These are phyloP conservation scores for Tephrocybe sp. DNA, from an alignment of 768 basidiomycete species.

Conservation along the genomic window DNA sequence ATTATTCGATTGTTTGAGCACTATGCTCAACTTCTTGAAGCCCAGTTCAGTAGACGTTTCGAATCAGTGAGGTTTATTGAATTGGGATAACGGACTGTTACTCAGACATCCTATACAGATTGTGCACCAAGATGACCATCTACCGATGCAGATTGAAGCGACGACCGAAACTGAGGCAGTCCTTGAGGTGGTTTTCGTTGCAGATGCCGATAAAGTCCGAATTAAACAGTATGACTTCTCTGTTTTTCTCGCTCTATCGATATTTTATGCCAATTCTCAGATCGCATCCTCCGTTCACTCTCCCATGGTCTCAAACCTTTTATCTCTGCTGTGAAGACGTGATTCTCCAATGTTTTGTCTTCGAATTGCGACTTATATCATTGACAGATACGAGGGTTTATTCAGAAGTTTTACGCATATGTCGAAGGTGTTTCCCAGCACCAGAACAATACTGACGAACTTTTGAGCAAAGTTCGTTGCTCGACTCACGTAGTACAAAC, in stretches of 20 bases:
- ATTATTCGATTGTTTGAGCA: conserved; percentile 89
- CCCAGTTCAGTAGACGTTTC: conserved; percentile 78
- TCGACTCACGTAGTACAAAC: not conserved
- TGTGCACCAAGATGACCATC: conserved; percentile 82
- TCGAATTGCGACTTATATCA: not conserved
- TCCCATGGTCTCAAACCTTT: conserved; percentile 97
- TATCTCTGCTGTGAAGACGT: conserved; percentile 93
- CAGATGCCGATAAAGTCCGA: conserved; percentile 59
- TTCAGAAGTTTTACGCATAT: conserved; percentile 95
- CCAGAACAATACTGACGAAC: conserved; percentile 87
- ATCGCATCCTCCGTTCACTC: conserved; percentile 58
- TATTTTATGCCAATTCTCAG: conserved; percentile 35
- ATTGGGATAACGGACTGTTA: not conserved
- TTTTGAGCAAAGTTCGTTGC: conserved; percentile 74
- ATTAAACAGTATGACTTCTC: conserved; percentile 49
- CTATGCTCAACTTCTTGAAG: conserved; percentile 80
- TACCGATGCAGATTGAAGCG: conserved; percentile 76
- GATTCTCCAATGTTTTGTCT: conserved; percentile 17
- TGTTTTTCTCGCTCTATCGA: not conserved
- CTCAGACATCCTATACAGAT: conserved; percentile 49
- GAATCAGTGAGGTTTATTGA: conserved; percentile 57
- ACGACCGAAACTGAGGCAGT: conserved; percentile 67
- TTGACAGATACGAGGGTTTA: conserved; percentile 46
- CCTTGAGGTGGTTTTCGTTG: conserved; percentile 83
- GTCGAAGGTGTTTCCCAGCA: conserved; percentile 93